Conservation (phyloP, 2,329 filamentous ascomycete species). For the Polytolypa hystricis region DNA sequence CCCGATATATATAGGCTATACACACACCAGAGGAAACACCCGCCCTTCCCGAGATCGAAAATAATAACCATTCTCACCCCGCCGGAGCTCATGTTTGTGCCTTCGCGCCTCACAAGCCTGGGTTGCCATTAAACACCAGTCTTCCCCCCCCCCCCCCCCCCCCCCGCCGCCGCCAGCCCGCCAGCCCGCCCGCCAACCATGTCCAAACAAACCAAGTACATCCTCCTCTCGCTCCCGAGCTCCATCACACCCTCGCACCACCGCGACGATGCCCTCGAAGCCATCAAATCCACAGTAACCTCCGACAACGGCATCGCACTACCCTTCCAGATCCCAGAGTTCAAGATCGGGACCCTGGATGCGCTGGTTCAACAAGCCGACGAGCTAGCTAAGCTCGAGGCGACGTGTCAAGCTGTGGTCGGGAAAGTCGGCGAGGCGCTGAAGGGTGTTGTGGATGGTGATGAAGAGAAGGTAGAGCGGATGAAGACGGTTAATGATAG, state of each 20-base stretch:
- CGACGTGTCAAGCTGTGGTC: constrained; percentile 68
- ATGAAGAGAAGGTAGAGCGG: constrained; percentile 68
- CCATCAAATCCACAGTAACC: constrained; percentile 60
- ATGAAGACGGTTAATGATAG: constrained; percentile 94
- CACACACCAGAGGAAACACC: no score
- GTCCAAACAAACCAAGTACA: constrained; percentile 53
- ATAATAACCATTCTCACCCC: no score
- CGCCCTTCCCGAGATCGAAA: no score
- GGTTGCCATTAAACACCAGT: no score
- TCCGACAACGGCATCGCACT: constrained; percentile 64
- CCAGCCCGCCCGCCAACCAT: constrained; percentile 21
- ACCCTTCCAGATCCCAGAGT: constrained; percentile 75
- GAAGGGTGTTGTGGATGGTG: constrained; percentile 68
- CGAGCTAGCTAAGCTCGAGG: constrained; percentile 79
- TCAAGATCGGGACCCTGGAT: constrained; percentile 96
- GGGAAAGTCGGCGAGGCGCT: constrained; percentile 81
- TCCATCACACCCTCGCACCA: constrained; percentile 74
- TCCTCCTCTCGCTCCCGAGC: constrained; percentile 80
- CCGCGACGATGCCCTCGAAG: constrained; percentile 67
- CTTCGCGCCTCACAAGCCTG: no score
- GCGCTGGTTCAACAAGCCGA: constrained; percentile 93
- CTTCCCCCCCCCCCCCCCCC: neutral
- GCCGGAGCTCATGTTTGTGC: no score
- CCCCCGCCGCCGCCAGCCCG: neutral
- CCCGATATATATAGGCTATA: no score